These are phyloP conservation scores for Auricularia cornea DNA, from an alignment of 768 basidiomycete genomes.

Conservation along the genomic window DNA sequence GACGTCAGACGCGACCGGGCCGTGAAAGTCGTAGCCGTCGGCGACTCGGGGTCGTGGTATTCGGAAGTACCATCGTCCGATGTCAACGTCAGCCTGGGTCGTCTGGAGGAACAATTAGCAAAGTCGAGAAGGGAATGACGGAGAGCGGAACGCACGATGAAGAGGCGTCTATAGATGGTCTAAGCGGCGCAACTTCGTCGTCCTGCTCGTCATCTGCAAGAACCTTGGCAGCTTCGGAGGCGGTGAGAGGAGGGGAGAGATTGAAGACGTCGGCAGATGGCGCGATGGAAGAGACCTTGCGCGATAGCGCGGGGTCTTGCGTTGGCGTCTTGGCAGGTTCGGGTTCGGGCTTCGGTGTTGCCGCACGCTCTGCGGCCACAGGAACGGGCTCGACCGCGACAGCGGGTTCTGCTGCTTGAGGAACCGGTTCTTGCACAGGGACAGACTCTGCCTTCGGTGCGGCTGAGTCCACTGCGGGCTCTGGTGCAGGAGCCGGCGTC, in stretches of 20 bases:
- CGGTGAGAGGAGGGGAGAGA: not conserved
- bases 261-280: not conserved
- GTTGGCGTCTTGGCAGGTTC: not conserved
- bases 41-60: not conserved
- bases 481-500: not conserved
- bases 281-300: not conserved
- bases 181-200: not conserved
- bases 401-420: too few relatives aligned
- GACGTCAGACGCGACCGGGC: not conserved
- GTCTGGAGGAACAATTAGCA: not conserved
- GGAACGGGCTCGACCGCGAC: not conserved
- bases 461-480: not conserved
- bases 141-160: not conserved
- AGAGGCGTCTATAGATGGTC: not conserved
- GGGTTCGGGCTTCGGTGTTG: not conserved
- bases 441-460: too few relatives aligned
- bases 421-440: too few relatives aligned
- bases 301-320: not conserved
- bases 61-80: not conserved
- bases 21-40: not conserved
- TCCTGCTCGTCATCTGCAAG: not conserved
- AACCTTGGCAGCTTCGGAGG: not conserved
- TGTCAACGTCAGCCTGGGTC: not conserved
- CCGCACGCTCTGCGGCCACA: not conserved
- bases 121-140: not conserved